Base-by-base conservation (phyloP, 2,329 filamentous ascomycete species). In the Tolypocladium amazonense region DNA sequence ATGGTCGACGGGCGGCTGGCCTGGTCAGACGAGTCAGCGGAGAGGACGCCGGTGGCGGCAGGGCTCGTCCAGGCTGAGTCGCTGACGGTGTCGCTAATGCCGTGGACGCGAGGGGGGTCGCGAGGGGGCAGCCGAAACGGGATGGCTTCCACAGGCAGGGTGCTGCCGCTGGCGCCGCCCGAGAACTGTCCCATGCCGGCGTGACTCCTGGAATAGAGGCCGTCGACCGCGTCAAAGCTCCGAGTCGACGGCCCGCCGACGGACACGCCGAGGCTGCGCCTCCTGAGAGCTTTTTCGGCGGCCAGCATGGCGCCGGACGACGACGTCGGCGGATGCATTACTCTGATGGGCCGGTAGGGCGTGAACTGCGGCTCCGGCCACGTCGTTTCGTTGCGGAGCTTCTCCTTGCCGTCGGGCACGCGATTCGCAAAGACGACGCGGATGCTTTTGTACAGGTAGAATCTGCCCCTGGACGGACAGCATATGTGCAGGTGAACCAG, bases 351-450 rank as follows among this genome's bases (percentile, higher is more conserved):
- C 70, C 92, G 96, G 76, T 96, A 97, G 1, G 87, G 80, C 59
- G 87, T 90, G 70, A 91, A 99, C 25, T 87, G 84, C 25, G 94
- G 94, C 66, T 97, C 92, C 0, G 93, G 93, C 61, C 89, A 81
- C 43, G 94, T 92, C 6, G 93, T 88, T 71, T 99, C 94, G 68
- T 95, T 97, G 38, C 88, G 83, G 45, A 99, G 80, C 69, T 88
- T 93, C 73, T 97, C 93, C 70, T 97, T 96, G 47, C 91, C 93
- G 67, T 97, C 94, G 0, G 94, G 93, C 0, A 97, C 93, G 33
- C 94, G 86, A 70, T 97, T 97, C 58, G 94, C 94, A 71, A 99
- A 99, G 3, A 99, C 93, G 41, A 97, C 90, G 18, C 94, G 87
- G 61, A 97, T 89, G 66, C 85, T 91, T 68, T 94, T 95, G 77